Conservation (phyloP, 148 eudicot genomes). For the Drosera capensis region DNA sequence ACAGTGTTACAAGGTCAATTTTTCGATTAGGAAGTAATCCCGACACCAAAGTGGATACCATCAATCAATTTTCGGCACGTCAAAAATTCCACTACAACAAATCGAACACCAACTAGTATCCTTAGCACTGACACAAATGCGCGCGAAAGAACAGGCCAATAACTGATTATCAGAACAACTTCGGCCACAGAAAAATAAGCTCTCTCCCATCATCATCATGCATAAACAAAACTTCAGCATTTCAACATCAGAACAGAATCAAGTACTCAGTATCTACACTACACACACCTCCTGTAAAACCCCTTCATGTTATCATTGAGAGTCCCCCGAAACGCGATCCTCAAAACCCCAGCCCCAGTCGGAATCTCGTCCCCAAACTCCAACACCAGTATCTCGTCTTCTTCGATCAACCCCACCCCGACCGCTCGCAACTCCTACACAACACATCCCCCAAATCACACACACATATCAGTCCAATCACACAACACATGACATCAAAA, state of each 20-base stretch:
- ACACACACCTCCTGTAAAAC: conserved; percentile 73
- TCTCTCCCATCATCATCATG: not conserved
- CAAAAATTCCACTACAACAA: too few species aligned
- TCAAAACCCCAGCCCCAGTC: conserved; percentile 48
- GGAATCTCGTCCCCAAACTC: conserved; percentile 67
- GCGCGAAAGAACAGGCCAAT: too few species aligned
- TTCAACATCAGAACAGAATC: not conserved
- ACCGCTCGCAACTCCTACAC: conserved; percentile 38
- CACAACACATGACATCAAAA: not conserved
- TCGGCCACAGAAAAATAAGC: too few species aligned
- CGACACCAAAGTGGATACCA: too few species aligned
- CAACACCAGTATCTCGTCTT: conserved; percentile 67
- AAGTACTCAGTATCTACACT: not conserved
- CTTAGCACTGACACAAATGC: too few species aligned
- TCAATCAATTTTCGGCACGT: too few species aligned
- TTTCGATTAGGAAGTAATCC: too few species aligned
- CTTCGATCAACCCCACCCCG: conserved; percentile 39
- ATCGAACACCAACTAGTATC: too few species aligned
- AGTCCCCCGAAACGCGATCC: conserved; percentile 54
- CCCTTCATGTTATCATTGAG: conserved; percentile 96
- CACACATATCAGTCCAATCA: not conserved
- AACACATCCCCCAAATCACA: not conserved
- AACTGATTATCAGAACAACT: too few species aligned
- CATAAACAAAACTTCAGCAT: not conserved
- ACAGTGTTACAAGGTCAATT: too few species aligned